Evolutionary conservation across 257 asterid species (phyloP).

Genomic region (Lantana camara): DNA sequence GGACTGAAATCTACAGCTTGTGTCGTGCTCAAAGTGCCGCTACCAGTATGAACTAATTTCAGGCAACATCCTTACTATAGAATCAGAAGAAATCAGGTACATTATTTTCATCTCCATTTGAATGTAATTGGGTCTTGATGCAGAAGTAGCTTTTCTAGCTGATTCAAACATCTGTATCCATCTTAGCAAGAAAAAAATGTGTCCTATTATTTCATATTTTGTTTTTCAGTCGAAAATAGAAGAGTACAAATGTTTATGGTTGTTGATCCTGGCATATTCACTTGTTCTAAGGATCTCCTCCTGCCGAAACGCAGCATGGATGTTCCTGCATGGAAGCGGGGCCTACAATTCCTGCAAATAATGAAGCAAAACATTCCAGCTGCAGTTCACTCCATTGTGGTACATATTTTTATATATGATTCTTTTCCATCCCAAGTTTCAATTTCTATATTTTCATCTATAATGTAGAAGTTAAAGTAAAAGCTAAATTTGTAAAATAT

Average conservation of each 20-base stretch:
- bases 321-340: conserved; percentile 93
- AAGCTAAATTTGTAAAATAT: too few species aligned
- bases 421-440: conserved; percentile 6
- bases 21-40: conserved; percentile 92
- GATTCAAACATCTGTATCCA: conserved; percentile 22
- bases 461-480: background rate
- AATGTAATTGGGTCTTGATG: conserved; percentile 7
- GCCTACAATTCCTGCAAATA: conserved; percentile 68
- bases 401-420: conserved; percentile 31
- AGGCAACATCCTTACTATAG: conserved; percentile 70
- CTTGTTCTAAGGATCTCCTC: conserved; percentile 99
- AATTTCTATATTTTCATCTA: conserved; percentile 3
- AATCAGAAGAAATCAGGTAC: conserved; percentile 92
- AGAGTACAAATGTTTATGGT: conserved; percentile 39
- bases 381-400: conserved; percentile 93
- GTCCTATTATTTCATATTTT: conserved; percentile 19
- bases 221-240: conserved; percentile 37
- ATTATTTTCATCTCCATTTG: conserved; percentile 22
- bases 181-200: conserved; percentile 10
- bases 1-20: conserved; percentile 54
- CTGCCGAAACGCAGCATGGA: conserved; percentile 99
- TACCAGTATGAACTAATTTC: conserved; percentile 88
- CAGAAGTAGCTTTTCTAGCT: conserved; percentile 7
- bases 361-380: conserved; percentile 81
- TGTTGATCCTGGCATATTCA: conserved; percentile 87